Evolutionary conservation across 2,329 filamentous ascomycete species (phyloP).

Genomic region (Fusarium sp.): DNA sequence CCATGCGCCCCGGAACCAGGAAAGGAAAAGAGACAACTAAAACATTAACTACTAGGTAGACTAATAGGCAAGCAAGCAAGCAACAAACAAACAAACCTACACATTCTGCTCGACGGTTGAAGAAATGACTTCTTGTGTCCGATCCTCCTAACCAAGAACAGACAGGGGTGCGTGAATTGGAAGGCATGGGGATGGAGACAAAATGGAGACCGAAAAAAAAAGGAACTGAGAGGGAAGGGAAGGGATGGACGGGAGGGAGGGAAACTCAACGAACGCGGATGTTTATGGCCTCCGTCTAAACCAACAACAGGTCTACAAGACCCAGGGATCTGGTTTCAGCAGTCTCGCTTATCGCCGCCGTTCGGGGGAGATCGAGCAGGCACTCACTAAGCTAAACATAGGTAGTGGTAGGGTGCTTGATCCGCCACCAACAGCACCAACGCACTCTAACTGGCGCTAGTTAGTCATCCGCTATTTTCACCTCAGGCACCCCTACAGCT

Average conservation of each 20-base stretch:
- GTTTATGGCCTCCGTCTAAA: conserved; percentile 5
- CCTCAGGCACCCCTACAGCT: conserved; percentile 11
- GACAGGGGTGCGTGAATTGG: conserved; percentile 14
- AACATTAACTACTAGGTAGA: background rate
- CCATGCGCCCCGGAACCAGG: background rate
- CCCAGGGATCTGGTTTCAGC: conserved; percentile 48
- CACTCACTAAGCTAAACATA: background rate
- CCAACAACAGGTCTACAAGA: conserved; percentile 9
- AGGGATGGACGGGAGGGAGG: conserved; percentile 17
- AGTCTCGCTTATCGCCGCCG: conserved; percentile 47
- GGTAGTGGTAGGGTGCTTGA: conserved; percentile 14
- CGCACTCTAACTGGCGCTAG: background rate
- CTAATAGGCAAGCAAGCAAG: background rate
- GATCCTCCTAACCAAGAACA: conserved; percentile 12
- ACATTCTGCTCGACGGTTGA: conserved; percentile 22
- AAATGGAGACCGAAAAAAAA: background rate
- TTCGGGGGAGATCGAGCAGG: conserved; percentile 30
- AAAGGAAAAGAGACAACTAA: background rate
- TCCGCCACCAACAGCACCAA: conserved; percentile 9
- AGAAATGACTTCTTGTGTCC: background rate
- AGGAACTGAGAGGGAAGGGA: background rate
- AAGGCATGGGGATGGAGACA: background rate
- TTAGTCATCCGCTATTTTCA: conserved; percentile 14
- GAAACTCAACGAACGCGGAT: conserved; percentile 19
- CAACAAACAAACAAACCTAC: conserved; percentile 11